Conservation (phyloP, 1,284 basidiomycete species). For the Melampsora americana region DNA sequence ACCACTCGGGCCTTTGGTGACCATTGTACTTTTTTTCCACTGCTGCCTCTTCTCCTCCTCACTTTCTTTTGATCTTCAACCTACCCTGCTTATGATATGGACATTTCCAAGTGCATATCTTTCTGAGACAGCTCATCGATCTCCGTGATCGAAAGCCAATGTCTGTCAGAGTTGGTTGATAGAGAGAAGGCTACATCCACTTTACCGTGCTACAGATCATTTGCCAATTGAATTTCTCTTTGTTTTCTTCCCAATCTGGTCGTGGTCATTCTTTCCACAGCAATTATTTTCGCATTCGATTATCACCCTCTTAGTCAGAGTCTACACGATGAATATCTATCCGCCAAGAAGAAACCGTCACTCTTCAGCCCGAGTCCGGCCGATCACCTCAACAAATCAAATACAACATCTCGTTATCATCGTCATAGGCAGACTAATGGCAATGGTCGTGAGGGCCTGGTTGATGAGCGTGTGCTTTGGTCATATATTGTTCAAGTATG, state of each 20-base stretch:
- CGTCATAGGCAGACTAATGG: slow-evolving; percentile 44
- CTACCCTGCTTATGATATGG: too few species aligned
- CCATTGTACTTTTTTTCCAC: slow-evolving; percentile 64
- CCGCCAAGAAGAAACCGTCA: slow-evolving; percentile 55
- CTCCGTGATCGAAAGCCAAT: too few species aligned
- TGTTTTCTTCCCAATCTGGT: background rate
- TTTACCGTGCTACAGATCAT: too few species aligned
- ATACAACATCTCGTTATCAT: slow-evolving; percentile 33
- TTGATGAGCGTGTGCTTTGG: slow-evolving; percentile 86
- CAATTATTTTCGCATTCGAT: slow-evolving; percentile 86
- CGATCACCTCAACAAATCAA: slow-evolving; percentile 25
- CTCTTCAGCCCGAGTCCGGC: slow-evolving; percentile 47
- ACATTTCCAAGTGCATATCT: background rate
- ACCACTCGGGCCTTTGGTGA: slow-evolving; percentile 91
- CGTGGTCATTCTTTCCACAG: slow-evolving; percentile 56
- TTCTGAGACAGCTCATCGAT: background rate
- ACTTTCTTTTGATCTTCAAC: slow-evolving; percentile 11
- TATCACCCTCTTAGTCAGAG: slow-evolving; percentile 84
- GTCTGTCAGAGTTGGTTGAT: too few species aligned
- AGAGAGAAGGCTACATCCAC: too few species aligned
- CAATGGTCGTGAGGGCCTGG: slow-evolving; percentile 53
- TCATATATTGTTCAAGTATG: slow-evolving; percentile 76
- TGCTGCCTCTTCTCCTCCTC: background rate
- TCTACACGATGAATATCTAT: slow-evolving; percentile 67
- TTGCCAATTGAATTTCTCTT: background rate